These are phyloP conservation scores for Hymenoscyphus albidus DNA, from an alignment of 2,329 filamentous ascomycete species.

Conservation along the genomic window DNA sequence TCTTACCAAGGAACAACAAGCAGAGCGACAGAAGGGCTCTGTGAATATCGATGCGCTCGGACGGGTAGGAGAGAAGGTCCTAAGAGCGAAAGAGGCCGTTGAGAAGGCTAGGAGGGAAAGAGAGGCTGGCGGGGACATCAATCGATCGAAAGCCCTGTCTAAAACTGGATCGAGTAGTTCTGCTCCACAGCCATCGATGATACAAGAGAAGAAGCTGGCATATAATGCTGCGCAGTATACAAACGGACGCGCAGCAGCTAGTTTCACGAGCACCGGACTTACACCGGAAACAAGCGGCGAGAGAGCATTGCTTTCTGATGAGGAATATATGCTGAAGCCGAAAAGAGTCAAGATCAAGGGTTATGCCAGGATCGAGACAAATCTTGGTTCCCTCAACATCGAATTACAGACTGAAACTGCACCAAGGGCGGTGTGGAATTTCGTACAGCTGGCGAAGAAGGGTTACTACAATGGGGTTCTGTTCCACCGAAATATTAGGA, in stretches of 20 bases:
- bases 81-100: slow-evolving; percentile 91
- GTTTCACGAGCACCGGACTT: slow-evolving; percentile 90
- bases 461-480: slow-evolving; percentile 82
- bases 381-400: slow-evolving; percentile 76
- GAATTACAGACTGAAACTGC: slow-evolving; percentile 89
- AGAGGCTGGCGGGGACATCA: slow-evolving; percentile 54
- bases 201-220: slow-evolving; percentile 57
- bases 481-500: slow-evolving; percentile 92
- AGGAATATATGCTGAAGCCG: slow-evolving; percentile 95
- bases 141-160: slow-evolving; percentile 42
- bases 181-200: slow-evolving; percentile 40
- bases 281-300: slow-evolving; percentile 89
- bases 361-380: slow-evolving; percentile 87
- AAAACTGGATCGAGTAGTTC: slow-evolving; percentile 37
- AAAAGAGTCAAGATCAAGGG: slow-evolving; percentile 85
- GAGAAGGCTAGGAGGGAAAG: slow-evolving; percentile 79
- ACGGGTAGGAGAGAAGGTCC: slow-evolving; percentile 72
- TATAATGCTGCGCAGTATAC: slow-evolving; percentile 90
- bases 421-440: slow-evolving; percentile 95
- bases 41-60: slow-evolving; percentile 81
- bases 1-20: slow-evolving; percentile 65
- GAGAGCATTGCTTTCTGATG: slow-evolving; percentile 80
- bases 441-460: slow-evolving; percentile 79
- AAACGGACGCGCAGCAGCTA: slow-evolving; percentile 84
- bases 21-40: slow-evolving; percentile 59